These are phyloP conservation scores for Candida dajiaensis DNA, from an alignment of 805 yeast genomes.

Conservation along the genomic window DNA sequence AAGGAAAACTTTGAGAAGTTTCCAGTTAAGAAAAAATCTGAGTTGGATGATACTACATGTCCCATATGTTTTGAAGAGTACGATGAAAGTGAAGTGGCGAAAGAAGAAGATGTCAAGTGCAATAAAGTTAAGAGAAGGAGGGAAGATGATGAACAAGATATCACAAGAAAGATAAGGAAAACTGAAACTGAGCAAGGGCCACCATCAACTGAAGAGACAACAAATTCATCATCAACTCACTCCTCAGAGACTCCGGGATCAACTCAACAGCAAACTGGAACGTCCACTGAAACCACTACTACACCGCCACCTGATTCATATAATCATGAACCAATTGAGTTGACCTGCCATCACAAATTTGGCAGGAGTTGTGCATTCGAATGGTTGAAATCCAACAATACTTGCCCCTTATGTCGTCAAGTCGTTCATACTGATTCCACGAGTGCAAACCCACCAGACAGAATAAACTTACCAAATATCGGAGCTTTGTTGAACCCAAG, in stretches of 20 bases:
- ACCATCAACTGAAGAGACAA: not conserved
- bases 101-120: constrained; percentile 18
- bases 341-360: constrained; percentile 86
- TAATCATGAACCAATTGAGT: constrained; percentile 57
- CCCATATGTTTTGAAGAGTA: constrained; percentile 61
- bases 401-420: constrained; percentile 84
- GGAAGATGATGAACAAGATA: constrained; percentile 12
- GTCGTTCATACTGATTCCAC: constrained; percentile 22
- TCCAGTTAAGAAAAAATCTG: constrained; percentile 29
- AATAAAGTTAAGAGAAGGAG: constrained; percentile 20
- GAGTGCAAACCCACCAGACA: constrained; percentile 10
- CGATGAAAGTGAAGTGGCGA: constrained; percentile 15
- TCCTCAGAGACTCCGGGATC: not conserved
- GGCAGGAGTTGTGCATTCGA: constrained; percentile 80
- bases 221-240: not conserved
- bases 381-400: constrained; percentile 71
- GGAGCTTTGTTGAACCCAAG: constrained; percentile 7
- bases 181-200: not conserved
- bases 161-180: constrained; percentile 3
- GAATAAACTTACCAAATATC: constrained; percentile 20
- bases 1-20: constrained; percentile 46
- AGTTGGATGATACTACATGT: constrained; percentile 37
- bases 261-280: not conserved
- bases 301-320: constrained; percentile 17
- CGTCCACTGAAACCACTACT: not conserved